Conservation (phyloP, 352 stramenopile genomes). For the Globisporangium heterothallicum region DNA sequence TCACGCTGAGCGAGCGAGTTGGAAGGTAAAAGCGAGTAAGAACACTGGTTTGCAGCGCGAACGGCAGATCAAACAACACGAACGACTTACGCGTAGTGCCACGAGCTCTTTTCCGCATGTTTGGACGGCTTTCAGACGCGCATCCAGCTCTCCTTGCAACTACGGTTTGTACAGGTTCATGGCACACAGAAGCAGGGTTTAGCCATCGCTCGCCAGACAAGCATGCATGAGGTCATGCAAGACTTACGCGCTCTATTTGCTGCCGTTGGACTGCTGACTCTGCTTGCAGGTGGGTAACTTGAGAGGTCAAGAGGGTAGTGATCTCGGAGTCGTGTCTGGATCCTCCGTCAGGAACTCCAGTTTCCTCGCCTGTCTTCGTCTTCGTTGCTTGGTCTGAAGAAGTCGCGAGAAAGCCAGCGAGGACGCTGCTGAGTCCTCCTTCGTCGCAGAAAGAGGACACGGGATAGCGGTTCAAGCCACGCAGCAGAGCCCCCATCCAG, state of each 20-base stretch:
- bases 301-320: constrained; percentile 23
- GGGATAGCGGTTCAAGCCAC: constrained; percentile 66
- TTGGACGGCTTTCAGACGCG: constrained; percentile 43
- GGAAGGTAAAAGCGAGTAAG: too few relatives aligned
- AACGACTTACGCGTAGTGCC: constrained; percentile 33
- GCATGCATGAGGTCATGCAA: not conserved
- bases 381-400: not conserved
- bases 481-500: constrained; percentile 64
- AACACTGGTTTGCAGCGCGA: too few relatives aligned
- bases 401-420: constrained; percentile 29
- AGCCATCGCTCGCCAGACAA: not conserved
- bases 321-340: constrained; percentile 1
- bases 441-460: constrained; percentile 72
- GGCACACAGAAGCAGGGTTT: not conserved
- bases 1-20: constrained; percentile 27
- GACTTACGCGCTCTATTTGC: constrained; percentile 36
- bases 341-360: not conserved
- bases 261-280: constrained; percentile 42
- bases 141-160: constrained; percentile 59
- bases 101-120: constrained; percentile 62
- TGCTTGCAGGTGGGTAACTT: constrained; percentile 42
- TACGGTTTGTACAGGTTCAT: too few relatives aligned
- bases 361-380: constrained; percentile 6
- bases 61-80: not conserved
- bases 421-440: constrained; percentile 48